Conservation (phyloP, 2,329 filamentous ascomycete genomes). For the Nannizziopsis barbatae region DNA sequence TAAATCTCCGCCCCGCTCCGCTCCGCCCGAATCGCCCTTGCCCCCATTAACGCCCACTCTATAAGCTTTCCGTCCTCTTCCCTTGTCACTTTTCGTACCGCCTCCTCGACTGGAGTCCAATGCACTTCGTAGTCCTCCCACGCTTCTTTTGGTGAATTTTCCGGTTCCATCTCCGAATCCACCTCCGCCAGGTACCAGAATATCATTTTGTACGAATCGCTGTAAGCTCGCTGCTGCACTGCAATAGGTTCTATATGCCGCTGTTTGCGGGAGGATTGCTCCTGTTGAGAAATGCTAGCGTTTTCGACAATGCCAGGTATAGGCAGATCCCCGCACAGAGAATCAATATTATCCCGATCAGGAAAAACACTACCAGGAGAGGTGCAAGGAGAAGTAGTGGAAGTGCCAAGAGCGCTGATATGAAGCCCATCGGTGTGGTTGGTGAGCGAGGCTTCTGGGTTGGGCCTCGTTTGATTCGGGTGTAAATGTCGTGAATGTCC, state of each 20-base stretch:
- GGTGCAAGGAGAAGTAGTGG: conserved; percentile 5
- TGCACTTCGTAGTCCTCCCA: conserved; percentile 9
- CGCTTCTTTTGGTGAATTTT: background rate
- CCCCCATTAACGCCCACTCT: conserved; percentile 4
- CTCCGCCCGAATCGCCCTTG: background rate
- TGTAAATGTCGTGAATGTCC: background rate
- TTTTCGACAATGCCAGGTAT: background rate
- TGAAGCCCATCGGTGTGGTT: background rate
- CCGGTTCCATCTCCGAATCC: background rate
- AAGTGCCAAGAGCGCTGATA: background rate
- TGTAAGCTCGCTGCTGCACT: conserved; percentile 2
- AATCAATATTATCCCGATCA: conserved; percentile 2
- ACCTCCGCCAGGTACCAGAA: conserved; percentile 16
- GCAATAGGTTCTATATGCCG: conserved; percentile 7
- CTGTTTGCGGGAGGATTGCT: background rate
- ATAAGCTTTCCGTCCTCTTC: conserved; percentile 7
- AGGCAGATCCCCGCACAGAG: background rate
- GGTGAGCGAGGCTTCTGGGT: background rate
- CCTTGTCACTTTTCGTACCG: background rate
- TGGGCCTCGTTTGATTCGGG: background rate
- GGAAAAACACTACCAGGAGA: background rate
- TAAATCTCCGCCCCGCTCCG: background rate
- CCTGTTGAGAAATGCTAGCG: background rate
- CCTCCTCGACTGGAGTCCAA: conserved; percentile 3
- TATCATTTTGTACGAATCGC: conserved; percentile 11